Evolutionary conservation across 208 protist genomes (phyloP).

Genomic region (Leishmania tropica): DNA sequence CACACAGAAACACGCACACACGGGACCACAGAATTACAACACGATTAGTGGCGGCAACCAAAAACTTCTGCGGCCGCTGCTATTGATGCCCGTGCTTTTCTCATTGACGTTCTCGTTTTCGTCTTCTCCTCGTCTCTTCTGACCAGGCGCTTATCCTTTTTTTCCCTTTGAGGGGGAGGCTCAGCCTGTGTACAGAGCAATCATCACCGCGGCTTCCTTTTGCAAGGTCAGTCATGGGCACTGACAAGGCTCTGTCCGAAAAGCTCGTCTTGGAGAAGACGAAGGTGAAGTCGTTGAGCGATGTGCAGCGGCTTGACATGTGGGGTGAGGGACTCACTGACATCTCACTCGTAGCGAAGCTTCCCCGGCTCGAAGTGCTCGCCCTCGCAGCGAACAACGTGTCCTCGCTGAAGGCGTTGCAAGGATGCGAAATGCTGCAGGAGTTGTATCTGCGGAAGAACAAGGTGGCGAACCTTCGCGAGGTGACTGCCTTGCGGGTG

Average conservation of each 20-base stretch:
- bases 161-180: too few relatives aligned
- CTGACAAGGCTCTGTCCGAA: slow-evolving; percentile 63
- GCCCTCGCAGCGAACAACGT: slow-evolving; percentile 88
- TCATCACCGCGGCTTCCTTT: background rate
- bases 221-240: slow-evolving; percentile 5
- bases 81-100: background rate
- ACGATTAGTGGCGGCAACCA: background rate
- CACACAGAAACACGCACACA: background rate
- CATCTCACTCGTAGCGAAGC: slow-evolving; percentile 67
- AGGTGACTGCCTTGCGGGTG: slow-evolving; percentile 73
- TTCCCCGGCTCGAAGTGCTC: slow-evolving; percentile 86
- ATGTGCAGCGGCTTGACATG: slow-evolving; percentile 92
- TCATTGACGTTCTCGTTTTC: background rate
- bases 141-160: background rate
- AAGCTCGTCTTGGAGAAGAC: slow-evolving; percentile 89
- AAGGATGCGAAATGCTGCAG: slow-evolving; percentile 61
- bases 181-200: background rate
- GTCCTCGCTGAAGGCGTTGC: slow-evolving; percentile 67
- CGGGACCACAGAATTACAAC: background rate
- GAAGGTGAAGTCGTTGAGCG: slow-evolving; percentile 59
- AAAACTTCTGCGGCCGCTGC: background rate
- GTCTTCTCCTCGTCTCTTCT: background rate
- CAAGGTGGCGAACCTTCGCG: slow-evolving; percentile 66
- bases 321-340: slow-evolving; percentile 90
- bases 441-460: slow-evolving; percentile 96